Base-by-base conservation (phyloP, 306 rosid species). In the Biancaea sappan region DNA sequence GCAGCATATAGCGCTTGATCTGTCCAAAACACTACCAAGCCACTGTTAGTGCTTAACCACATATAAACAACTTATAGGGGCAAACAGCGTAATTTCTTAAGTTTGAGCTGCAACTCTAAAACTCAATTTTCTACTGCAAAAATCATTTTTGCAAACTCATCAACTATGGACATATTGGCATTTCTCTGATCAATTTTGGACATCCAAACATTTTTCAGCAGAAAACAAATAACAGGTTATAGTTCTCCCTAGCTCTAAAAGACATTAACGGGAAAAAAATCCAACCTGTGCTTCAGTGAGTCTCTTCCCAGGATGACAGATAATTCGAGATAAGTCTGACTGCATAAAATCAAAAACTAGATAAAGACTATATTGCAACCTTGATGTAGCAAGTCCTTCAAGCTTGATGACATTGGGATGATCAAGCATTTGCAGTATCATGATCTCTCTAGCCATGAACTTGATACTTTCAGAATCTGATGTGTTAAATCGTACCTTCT, bases 391-490 rank as follows among this genome's bases (percentile, higher is more conserved):
- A 56, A 88, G 77, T 51, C 91, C 90, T 85, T 71, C 82, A 58
- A 90, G 93, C 79, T 90, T 88, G 53, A 90, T 86, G 72, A 90
- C 71, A 79, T 88, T 90, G 48, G 93, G 96, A 73, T 86, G 96
- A 68, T 90, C 86, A 19, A 86, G 83, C 66, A 1, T 75, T 85
- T 54, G 88, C 56, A 90, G 73, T 26, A 78, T 47, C 87, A 5
- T 73, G 70, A 90, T 90, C 81, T 90, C 96, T 68, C 91, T 88
- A 4, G 96, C 91, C 96, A 90, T 90, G 35, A 90, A 90, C 77
- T 75, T 90, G 16, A 90, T 66, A 53, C 93, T 90, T 29, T 84
- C 90, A 4, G 89, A 77, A 77, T 88, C 91, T 0, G 91, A 79
- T 10, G 96, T 90, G 80, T 90, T 85, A 68, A 88, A 88, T 3